Base-by-base conservation (phyloP, 164 flowering plant genomes). In the Cinnamomum micranthum region DNA sequence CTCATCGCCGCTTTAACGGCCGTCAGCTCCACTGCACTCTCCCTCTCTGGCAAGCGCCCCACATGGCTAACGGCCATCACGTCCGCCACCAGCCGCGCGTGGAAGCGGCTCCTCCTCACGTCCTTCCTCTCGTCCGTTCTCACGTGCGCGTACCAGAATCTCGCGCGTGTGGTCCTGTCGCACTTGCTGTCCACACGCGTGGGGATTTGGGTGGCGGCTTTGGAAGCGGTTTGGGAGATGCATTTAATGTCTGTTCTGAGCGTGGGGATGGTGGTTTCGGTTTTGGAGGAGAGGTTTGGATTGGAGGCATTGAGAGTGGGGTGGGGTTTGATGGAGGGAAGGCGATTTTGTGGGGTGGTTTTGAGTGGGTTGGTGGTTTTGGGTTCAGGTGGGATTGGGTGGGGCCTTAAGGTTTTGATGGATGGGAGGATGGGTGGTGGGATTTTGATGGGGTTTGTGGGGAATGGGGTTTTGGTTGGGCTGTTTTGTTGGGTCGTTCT, bases 221-320 rank as follows among this genome's bases (percentile, higher is more conserved):
- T 79, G 66, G 81, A 81, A 62, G 73, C 64, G 60, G 79, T 60
- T 50, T n/a, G 80, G 63, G 84, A 85, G 80, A 76, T 88, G 14
- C 81, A 85, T 70, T 23, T 85, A 75, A 81, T 78, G 85, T 85
- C 86, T 47, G 84, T 88, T 15, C 13, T 80, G 78, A 79, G 89
- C 25, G 33, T 88, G 33, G 91, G 76, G 22, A 55, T 86, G 81
- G 91, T 88, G 73, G 88, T 80, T 13, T 86, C 92, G 70, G 78
- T 87, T 11, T 23, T 76, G 73, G 92, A 89, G 73, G 88, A 82
- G 71, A 74, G 71, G 67, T 71, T 55, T 28, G 91, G 92, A 23
- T 77, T 64, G 67, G 91, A 83, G 6, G 90, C 92, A 7, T 50
- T 89, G 60, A 63, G 74, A 52, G 76, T 50, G 19, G 92, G 85